A percentile compares a stretch with the other conserved stretches of the same genome.
phyloP scores from a whole-genome alignment of 176 grass and related monocot genomes.

The Otatea glauca region DNA sequence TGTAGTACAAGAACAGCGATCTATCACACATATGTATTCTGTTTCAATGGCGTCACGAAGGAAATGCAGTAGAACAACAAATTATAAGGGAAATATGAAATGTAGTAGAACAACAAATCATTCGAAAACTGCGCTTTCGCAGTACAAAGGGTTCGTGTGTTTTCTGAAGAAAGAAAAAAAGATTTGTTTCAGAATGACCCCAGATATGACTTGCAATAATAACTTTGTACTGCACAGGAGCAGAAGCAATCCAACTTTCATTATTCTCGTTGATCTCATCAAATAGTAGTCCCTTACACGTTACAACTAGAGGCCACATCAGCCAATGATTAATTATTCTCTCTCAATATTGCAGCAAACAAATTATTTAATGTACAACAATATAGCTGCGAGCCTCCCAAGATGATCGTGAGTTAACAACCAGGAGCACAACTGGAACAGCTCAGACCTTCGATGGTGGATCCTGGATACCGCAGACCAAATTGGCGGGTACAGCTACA shows the following conservation, averaged over 20 bases:
- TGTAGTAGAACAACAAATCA: not conserved
- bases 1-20: not conserved
- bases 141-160: not conserved
- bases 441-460: constrained; percentile 54
- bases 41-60: not conserved
- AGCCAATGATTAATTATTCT: constrained; percentile 23
- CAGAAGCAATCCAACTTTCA: not conserved
- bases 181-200: not conserved
- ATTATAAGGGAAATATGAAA: not conserved
- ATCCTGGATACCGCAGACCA: constrained; percentile 88
- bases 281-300: not conserved
- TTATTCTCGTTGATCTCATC: constrained; percentile 28
- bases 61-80: not conserved
- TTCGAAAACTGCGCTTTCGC: not conserved
- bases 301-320: constrained; percentile 16
- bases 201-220: not conserved
- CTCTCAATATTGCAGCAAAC: constrained; percentile 31
- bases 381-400: constrained; percentile 9
- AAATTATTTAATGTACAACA: constrained; percentile 49
- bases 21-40: not conserved
- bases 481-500: constrained; percentile 77
- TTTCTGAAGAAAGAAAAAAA: not conserved
- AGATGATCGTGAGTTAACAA: constrained; percentile 23
- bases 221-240: not conserved
- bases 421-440: constrained; percentile 12